Evolutionary conservation across 768 basidiomycete genomes (phyloP), one percentile per base, ranked within the genome.

Genomic region (Termitomyces bulborhizus): DNA sequence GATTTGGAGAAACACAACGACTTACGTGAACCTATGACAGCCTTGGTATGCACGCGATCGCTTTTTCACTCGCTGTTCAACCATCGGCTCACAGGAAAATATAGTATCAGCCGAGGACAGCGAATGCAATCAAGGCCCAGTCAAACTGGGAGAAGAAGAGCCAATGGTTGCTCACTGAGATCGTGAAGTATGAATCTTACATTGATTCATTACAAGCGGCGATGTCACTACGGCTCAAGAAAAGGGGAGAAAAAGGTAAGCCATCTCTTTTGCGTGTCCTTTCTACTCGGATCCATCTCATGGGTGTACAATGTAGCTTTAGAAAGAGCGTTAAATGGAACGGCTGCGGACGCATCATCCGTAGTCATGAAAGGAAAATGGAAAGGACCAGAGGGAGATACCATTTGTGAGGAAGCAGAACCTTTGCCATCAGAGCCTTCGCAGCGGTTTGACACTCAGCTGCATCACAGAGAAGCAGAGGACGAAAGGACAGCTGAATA

Each of bases 181-280:
- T 93, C 41, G 90, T 93, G 66, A 98, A 98, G 69, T 98, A 98
- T 69, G 86, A 92, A 51, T 89, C 90, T 15, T 99, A 99, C 68
- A 87, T 96, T 53, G 93, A 96, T 60, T 90, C 93, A 6, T 78
- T 99, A 31, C 83, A 87, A 66, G 71, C 76, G 4, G 95, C 89
- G 37, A 95, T 94, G 86, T 74, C 76, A 8, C 76, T 96, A 42
- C 84, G 94, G 34, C 73, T 96, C 61, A 92, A 91, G 72, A 92
- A 87, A 68, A 83, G 93, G 52, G 95, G 95, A 31, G 92, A 98
- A 71, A 94, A 91, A 69, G 81, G 79, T 75, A 44, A 57, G 32
- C 16, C 16, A 9, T 48, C 1, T 32, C 31, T 52, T 31, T 50
- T 16, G 29, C 16, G 12, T 37, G 6, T 5, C 16, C 26, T 5